These are phyloP conservation scores for Paxillus involutus DNA, from an alignment of 768 basidiomycete species.

Conservation along the genomic window DNA sequence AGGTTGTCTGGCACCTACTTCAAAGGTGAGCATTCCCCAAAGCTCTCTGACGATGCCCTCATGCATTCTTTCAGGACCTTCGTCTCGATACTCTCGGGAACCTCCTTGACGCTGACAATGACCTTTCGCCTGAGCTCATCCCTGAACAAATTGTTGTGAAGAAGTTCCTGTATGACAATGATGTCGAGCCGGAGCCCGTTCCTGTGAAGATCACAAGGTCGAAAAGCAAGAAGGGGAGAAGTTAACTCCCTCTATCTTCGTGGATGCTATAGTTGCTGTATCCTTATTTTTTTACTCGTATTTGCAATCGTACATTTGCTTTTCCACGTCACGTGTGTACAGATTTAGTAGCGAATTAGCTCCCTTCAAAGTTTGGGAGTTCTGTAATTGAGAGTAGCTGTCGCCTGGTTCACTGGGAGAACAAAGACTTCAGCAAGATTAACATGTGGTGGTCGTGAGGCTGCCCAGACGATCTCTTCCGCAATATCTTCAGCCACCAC, in stretches of 20 bases:
- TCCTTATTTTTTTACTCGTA: slow-evolving; percentile 25
- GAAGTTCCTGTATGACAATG: slow-evolving; percentile 80
- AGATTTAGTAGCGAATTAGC: not conserved
- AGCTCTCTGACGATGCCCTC: not conserved
- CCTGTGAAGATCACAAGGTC: slow-evolving; percentile 56
- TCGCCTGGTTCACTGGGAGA: slow-evolving; percentile 80
- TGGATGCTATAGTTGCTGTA: slow-evolving; percentile 29
- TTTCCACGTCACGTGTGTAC: not conserved
- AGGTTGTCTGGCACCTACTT: slow-evolving; percentile 66
- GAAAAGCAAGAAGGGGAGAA: slow-evolving; percentile 51
- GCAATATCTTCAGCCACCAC: slow-evolving; percentile 88
- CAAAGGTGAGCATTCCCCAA: slow-evolving; percentile 52
- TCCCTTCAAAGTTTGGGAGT: slow-evolving; percentile 22
- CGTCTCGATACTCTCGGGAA: slow-evolving; percentile 75
- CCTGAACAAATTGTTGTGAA: slow-evolving; percentile 71
- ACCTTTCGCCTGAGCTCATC: slow-evolving; percentile 55
- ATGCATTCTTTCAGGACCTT: slow-evolving; percentile 43
- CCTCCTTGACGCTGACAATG: slow-evolving; percentile 49
- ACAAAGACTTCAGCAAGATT: slow-evolving; percentile 83
- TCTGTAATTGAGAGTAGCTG: slow-evolving; percentile 61
- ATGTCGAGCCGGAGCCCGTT: slow-evolving; percentile 39
- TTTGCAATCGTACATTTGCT: not conserved
- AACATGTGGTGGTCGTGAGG: slow-evolving; percentile 87
- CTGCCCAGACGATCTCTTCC: slow-evolving; percentile 98
- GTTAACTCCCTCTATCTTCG: slow-evolving; percentile 19